Conservation (phyloP, 305 asterid species). For the Fraxinus xanthoxyloides region DNA sequence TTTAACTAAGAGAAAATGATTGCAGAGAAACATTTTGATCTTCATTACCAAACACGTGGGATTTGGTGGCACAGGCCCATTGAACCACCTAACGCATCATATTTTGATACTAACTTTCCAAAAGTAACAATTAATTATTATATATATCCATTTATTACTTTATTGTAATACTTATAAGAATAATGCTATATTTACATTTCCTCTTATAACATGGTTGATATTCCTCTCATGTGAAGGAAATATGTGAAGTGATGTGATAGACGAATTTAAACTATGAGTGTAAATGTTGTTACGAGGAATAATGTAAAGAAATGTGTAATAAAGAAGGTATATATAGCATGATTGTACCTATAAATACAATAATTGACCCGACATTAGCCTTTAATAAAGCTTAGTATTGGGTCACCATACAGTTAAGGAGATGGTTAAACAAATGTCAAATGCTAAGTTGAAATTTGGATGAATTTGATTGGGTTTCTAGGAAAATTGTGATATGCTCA, state of each 20-base stretch:
- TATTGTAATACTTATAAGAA: neutral
- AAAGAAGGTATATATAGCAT: too few species aligned
- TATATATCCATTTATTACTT: constrained; percentile 26
- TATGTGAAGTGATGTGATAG: too few species aligned
- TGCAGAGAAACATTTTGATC: neutral
- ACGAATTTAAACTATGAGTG: too few species aligned
- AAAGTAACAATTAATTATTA: constrained; percentile 25
- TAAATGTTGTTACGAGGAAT: too few species aligned
- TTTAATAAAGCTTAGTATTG: constrained; percentile 7
- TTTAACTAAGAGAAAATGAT: neutral
- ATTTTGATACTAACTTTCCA: neutral
- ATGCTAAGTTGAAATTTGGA: constrained; percentile 12
- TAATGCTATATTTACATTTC: too few species aligned
- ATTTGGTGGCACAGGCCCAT: neutral
- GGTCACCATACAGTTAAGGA: neutral
- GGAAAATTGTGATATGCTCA: neutral
- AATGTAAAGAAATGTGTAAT: too few species aligned
- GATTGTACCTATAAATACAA: constrained; percentile 6
- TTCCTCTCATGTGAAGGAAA: too few species aligned
- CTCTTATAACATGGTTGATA: too few species aligned
- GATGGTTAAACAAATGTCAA: too few species aligned
- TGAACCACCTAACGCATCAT: neutral
- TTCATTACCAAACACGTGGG: neutral
- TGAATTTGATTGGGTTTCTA: constrained; percentile 15
- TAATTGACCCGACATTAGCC: constrained; percentile 4